Conservation (phyloP, 2,329 filamentous ascomycete species). For the Penicillium sp. region DNA sequence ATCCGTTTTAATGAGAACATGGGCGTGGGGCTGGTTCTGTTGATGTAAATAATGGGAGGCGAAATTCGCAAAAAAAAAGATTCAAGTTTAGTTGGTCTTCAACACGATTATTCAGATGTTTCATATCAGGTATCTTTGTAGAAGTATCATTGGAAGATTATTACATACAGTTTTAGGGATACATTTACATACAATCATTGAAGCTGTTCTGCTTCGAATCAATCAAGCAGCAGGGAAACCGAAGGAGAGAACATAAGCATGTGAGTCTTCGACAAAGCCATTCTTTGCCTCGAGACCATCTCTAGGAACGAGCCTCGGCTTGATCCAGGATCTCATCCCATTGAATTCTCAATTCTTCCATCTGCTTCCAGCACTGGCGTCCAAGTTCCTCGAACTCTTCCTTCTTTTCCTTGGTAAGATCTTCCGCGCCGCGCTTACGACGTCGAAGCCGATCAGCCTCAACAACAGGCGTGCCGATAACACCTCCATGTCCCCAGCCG, state of each 20-base stretch:
- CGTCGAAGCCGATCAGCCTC: conserved; percentile 53
- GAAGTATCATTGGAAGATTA: background rate
- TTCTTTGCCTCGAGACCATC: background rate
- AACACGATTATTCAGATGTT: background rate
- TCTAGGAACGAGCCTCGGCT: conserved; percentile 24
- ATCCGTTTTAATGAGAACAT: conserved; percentile 37
- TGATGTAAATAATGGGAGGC: conserved; percentile 37
- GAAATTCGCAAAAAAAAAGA: conserved; percentile 18
- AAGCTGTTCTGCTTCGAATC: background rate
- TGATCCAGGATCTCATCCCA: conserved; percentile 42
- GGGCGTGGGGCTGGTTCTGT: conserved; percentile 29
- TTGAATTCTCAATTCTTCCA: conserved; percentile 42
- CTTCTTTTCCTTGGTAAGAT: conserved; percentile 52
- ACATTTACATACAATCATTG: background rate
- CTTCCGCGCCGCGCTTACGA: conserved; percentile 57
- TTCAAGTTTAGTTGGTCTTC: conserved; percentile 3
- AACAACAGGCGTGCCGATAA: conserved; percentile 50
- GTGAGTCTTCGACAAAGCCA: background rate
- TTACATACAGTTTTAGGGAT: background rate
- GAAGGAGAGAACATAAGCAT: background rate
- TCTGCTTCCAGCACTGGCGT: conserved; percentile 41
- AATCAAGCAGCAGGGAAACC: background rate
- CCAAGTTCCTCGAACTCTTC: conserved; percentile 42
- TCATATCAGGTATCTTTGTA: background rate
- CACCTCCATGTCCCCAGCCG: conserved; percentile 71